Evolutionary conservation across 2,329 filamentous ascomycete genomes (phyloP).

Genomic region (Karstenula rhodostoma): DNA sequence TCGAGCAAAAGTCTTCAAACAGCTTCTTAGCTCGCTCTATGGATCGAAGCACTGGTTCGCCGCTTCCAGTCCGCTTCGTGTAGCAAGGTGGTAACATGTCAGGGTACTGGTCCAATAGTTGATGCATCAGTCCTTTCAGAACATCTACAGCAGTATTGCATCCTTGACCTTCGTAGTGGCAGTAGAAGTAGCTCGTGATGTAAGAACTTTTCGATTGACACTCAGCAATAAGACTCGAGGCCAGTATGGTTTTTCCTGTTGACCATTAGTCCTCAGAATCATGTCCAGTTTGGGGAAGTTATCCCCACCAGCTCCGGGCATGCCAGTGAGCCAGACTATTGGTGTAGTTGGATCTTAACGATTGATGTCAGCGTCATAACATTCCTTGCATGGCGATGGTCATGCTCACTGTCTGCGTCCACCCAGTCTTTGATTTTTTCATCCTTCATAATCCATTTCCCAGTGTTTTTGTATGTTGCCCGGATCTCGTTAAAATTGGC

Average conservation of each 20-base stretch:
- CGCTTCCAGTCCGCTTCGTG: constrained; percentile 20
- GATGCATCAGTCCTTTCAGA: constrained; percentile 27
- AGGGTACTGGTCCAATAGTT: constrained; percentile 26
- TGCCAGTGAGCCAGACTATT: constrained; percentile 22
- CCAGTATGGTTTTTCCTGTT: constrained; percentile 38
- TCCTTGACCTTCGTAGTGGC: constrained; percentile 26
- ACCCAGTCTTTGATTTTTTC: constrained; percentile 32
- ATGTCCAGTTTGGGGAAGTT: neutral
- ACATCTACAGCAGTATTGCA: constrained; percentile 25
- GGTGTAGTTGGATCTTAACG: constrained; percentile 2
- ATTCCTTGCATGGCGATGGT: neutral
- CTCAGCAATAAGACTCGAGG: constrained; percentile 34
- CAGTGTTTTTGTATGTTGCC: constrained; percentile 23
- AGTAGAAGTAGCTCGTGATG: constrained; percentile 34
- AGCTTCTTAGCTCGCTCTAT: constrained; percentile 24
- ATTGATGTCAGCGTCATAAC: neutral
- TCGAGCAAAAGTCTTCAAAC: constrained; percentile 30
- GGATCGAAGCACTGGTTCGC: constrained; percentile 29
- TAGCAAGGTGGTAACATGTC: constrained; percentile 26
- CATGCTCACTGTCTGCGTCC: constrained; percentile 7
- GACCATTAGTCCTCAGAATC: neutral
- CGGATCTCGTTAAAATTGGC: constrained; percentile 15
- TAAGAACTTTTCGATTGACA: constrained; percentile 18
- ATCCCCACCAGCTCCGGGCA: constrained; percentile 34
- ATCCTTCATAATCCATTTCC: constrained; percentile 30